A percentile compares a stretch with the other conserved stretches of the same genome.
phyloP scores from a whole-genome alignment of 495 filamentous ascomycete species.

The Hypoxylon lenormandii region DNA sequence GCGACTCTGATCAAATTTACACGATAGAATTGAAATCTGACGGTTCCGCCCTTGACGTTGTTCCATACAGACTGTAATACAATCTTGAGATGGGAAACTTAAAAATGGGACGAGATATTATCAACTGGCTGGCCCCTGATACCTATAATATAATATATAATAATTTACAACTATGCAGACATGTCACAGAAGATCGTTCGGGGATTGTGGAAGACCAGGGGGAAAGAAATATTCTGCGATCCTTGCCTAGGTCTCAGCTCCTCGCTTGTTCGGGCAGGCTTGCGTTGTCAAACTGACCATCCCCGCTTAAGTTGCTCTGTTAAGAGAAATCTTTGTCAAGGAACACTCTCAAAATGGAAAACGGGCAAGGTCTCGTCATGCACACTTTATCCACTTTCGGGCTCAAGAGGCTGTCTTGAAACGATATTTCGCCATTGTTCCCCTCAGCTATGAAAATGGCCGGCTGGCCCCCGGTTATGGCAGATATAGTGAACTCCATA shows the following conservation, averaged over 20 bases:
- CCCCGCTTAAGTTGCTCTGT: constrained; percentile 41
- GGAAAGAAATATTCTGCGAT: constrained; percentile 22
- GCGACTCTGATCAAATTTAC: constrained; percentile 10
- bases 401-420: constrained; percentile 17
- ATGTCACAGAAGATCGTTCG: constrained; percentile 28
- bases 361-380: constrained; percentile 21
- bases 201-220: constrained; percentile 11
- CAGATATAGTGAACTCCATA: too few relatives aligned
- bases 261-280: constrained; percentile 2
- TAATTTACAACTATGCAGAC: background rate
- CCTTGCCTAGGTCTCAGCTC: constrained; percentile 26
- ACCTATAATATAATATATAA: background rate
- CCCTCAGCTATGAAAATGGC: too few relatives aligned
- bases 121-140: too few relatives aligned
- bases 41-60: background rate
- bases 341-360: constrained; percentile 23
- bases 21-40: constrained; percentile 17
- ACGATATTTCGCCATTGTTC: constrained; percentile 12
- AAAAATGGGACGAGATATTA: too few relatives aligned
- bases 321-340: constrained; percentile 33
- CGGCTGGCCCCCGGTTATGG: too few relatives aligned
- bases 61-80: background rate
- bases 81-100: too few relatives aligned
- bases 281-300: constrained; percentile 13
- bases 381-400: constrained; percentile 16